Evolutionary conservation across 139 green algal genomes (phyloP), one percentile per base, ranked within the genome.

Genomic region (Auxenochlorella protothecoides): DNA sequence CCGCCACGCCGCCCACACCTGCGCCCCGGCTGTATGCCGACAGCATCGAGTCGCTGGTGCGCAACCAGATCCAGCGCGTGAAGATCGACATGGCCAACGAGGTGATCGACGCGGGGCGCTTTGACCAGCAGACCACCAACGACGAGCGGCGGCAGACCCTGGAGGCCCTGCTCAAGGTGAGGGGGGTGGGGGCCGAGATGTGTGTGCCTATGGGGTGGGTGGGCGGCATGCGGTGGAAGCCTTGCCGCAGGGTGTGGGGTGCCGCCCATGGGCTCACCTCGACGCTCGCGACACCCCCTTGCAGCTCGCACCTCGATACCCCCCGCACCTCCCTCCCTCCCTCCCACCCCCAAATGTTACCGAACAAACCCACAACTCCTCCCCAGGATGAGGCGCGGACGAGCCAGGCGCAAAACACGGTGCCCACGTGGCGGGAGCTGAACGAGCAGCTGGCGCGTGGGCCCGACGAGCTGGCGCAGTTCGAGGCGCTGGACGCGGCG

Each of bases 81-180:
- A 97, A 99, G 84, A 98, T 96, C 68, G 94, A 98, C 72, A 98
- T 99, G 94, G 94, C 94, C 27, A 92, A 93, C 76, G 94, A 99
- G 79, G 83, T 97, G 71, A 96, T 97, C 68, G 90, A 96, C 72
- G 91, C 92, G 4, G 92, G 91, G 4, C 78, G 81, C 63, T 99
- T 99, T 74, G 93, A 99, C 84, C 89, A 90, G 84, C 76, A 90
- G 63, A 98, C 95, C 53, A 92, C 80, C 59, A 95, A 94, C 74
- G 92, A 93, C 61, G 92, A 98, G 80, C 80, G 90, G 11, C 77
- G 81, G 15, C 70, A 89, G 16, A 96, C 88, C 52, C 80, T 97
- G 70, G 89, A 97, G 80, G 73, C 79, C 53, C 74, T 97, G 82
- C 80, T 96, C 77, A 78, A 87, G 78, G 85, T 6, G 15, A 64